These are phyloP conservation scores for Pichia occidentalis DNA, from an alignment of 805 yeast genomes.

Conservation along the genomic window DNA sequence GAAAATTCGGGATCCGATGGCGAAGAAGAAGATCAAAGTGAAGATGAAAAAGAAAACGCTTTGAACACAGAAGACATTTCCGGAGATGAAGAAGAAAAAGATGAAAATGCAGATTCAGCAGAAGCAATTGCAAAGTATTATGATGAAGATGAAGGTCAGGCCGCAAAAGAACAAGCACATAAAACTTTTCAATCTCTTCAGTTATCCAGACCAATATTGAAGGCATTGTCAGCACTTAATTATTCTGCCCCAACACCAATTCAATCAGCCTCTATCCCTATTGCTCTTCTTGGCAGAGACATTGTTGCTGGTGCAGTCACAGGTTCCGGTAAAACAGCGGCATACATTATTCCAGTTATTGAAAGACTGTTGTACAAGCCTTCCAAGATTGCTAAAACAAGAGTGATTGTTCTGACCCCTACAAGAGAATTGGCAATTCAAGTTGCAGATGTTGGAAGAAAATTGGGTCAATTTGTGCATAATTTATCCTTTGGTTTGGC, in stretches of 20 bases:
- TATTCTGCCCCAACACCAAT: conserved; percentile 89
- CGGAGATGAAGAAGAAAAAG: conserved; percentile 33
- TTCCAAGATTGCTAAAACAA: conserved; percentile 73
- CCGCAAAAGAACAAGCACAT: conserved; percentile 39
- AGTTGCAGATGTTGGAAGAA: conserved; percentile 88
- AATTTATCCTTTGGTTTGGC: conserved; percentile 87
- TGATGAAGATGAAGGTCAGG: conserved; percentile 50
- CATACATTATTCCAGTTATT: conserved; percentile 91
- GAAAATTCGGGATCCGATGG: conserved; percentile 25
- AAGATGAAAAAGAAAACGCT: conserved; percentile 29
- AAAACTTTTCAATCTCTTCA: conserved; percentile 68
- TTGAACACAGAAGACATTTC: conserved; percentile 24
- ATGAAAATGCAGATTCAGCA: conserved; percentile 62
- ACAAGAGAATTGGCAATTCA: conserved; percentile 98
- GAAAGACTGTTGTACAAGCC: conserved; percentile 91
- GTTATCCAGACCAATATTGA: conserved; percentile 83
- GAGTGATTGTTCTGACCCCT: conserved; percentile 88
- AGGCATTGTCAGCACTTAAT: conserved; percentile 74
- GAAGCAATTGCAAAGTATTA: conserved; percentile 80
- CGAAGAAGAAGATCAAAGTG: conserved; percentile 30
- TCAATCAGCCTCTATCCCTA: conserved; percentile 89
- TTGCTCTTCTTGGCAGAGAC: conserved; percentile 89
- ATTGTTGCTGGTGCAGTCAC: conserved; percentile 99
- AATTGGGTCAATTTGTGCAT: conserved; percentile 68
- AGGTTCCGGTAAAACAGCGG: conserved; percentile 99